Evolutionary conservation across 1,139 yeast species (phyloP).

Genomic region (Ogataea hybrid): DNA sequence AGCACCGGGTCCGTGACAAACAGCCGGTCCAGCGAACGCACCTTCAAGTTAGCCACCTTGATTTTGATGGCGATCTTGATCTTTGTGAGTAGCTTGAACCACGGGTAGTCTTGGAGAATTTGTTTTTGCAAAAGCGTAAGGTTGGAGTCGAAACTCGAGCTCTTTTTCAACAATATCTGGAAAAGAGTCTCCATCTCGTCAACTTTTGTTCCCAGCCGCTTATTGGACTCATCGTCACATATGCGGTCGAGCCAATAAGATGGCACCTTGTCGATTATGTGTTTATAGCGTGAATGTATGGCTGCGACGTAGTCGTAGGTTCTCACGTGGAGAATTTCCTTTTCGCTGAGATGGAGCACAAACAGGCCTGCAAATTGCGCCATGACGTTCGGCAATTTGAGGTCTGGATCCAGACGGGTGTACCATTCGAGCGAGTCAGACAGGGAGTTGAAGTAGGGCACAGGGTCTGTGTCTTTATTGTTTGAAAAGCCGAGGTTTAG

Average conservation of each 20-base stretch:
- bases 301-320: constrained; percentile 38
- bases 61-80: constrained; percentile 56
- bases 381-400: constrained; percentile 50
- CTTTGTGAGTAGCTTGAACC: constrained; percentile 63
- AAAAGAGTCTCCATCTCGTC: constrained; percentile 9
- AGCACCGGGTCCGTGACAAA: constrained; percentile 34
- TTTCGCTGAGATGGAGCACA: constrained; percentile 51
- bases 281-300: constrained; percentile 26
- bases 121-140: constrained; percentile 41
- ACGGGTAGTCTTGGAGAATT: constrained; percentile 62
- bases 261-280: constrained; percentile 34
- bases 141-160: constrained; percentile 23
- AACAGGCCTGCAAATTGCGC: constrained; percentile 61
- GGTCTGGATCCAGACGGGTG: constrained; percentile 52
- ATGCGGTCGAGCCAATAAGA: constrained; percentile 30
- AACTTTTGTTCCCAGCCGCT: constrained; percentile 12
- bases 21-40: constrained; percentile 48
- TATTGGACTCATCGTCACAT: constrained; percentile 12
- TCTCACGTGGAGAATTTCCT: constrained; percentile 46
- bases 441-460: constrained; percentile 57
- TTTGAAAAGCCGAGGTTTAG: constrained; percentile 39
- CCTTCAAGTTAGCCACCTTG: constrained; percentile 51
- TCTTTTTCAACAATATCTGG: constrained; percentile 9
- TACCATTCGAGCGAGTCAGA: constrained; percentile 61
- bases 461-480: constrained; percentile 37